Conservation (phyloP, 2,329 filamentous ascomycete species). For the Talaromyces sp. region DNA sequence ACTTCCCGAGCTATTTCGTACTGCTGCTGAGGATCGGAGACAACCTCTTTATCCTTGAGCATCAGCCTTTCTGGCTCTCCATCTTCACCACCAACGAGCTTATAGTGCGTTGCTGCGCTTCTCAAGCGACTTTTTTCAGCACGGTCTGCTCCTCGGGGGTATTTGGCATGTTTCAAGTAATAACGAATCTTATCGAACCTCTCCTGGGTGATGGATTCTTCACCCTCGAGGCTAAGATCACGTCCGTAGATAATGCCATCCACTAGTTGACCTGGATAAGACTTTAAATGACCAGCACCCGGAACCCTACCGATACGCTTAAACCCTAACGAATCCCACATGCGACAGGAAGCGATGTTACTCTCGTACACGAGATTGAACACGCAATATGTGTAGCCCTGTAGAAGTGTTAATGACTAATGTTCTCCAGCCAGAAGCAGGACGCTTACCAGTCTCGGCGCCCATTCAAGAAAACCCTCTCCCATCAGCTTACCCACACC, state of each 20-base stretch:
- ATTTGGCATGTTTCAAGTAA: slow-evolving; percentile 91
- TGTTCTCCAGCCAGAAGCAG: slow-evolving; percentile 28
- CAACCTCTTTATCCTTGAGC: slow-evolving; percentile 97
- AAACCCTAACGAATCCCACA: slow-evolving; percentile 90
- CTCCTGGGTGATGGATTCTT: slow-evolving; percentile 87
- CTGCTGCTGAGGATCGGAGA: slow-evolving; percentile 83
- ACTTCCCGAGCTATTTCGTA: slow-evolving; percentile 80
- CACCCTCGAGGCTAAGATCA: slow-evolving; percentile 60
- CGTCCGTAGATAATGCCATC: slow-evolving; percentile 77
- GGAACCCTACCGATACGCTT: slow-evolving; percentile 85
- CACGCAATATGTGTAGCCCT: slow-evolving; percentile 86
- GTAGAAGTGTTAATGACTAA: not conserved
- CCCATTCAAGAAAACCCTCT: slow-evolving; percentile 73
- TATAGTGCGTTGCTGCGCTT: slow-evolving; percentile 93
- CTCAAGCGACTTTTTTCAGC: slow-evolving; percentile 93
- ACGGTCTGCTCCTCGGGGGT: slow-evolving; percentile 87
- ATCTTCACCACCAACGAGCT: slow-evolving; percentile 58
- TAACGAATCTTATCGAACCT: slow-evolving; percentile 98
- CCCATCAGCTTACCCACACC: slow-evolving; percentile 74
- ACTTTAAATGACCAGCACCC: slow-evolving; percentile 66
- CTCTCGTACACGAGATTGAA: slow-evolving; percentile 95
- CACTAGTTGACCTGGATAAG: slow-evolving; percentile 64
- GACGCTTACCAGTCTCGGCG: slow-evolving; percentile 56
- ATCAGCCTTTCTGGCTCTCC: slow-evolving; percentile 70
- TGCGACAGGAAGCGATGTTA: slow-evolving; percentile 82